These are phyloP conservation scores for Monosporascus cannonballus DNA, from an alignment of 2,329 filamentous ascomycete genomes.

Conservation along the genomic window DNA sequence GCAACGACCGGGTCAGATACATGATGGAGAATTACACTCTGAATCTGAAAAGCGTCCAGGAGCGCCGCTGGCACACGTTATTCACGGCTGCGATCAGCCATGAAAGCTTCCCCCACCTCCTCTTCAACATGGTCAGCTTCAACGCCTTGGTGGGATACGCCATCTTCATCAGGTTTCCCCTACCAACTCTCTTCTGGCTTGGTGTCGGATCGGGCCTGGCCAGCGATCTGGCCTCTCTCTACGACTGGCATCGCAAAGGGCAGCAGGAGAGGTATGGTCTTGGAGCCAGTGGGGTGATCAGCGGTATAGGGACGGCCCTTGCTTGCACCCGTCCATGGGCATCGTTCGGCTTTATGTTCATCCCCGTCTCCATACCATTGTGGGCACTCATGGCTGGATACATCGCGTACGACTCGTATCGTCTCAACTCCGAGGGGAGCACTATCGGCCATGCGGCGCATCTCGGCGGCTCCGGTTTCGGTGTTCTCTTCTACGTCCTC, in stretches of 20 bases:
- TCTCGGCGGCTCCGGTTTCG: conserved; percentile 17
- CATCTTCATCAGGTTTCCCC: conserved; percentile 8
- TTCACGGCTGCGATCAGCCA: conserved; percentile 18
- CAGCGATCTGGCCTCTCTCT: conserved; percentile 8
- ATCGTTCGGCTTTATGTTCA: conserved; percentile 12
- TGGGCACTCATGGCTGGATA: conserved; percentile 8
- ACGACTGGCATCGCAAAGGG: conserved; percentile 6
- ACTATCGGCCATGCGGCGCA: conserved; percentile 19
- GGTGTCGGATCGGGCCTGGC: conserved; percentile 14
- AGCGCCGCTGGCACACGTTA: conserved; percentile 19
- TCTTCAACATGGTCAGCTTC: conserved; percentile 18
- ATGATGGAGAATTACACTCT: conserved; percentile 17
- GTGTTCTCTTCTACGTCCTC: conserved; percentile 12
- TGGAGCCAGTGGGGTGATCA: conserved; percentile 18
- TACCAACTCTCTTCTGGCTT: conserved; percentile 6
- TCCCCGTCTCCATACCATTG: conserved; percentile 13
- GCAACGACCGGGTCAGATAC: background rate
- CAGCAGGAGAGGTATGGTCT: conserved; percentile 5
- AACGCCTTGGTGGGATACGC: conserved; percentile 6
- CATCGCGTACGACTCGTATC: conserved; percentile 13
- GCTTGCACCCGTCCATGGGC: conserved; percentile 8
- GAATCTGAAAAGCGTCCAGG: conserved; percentile 9
- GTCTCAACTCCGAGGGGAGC: conserved; percentile 5
- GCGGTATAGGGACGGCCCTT: conserved; percentile 14
- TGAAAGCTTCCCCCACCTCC: conserved; percentile 9